These are phyloP conservation scores for Fusarium sp. DNA, from an alignment of 2,329 filamentous ascomycete genomes.

Conservation along the genomic window DNA sequence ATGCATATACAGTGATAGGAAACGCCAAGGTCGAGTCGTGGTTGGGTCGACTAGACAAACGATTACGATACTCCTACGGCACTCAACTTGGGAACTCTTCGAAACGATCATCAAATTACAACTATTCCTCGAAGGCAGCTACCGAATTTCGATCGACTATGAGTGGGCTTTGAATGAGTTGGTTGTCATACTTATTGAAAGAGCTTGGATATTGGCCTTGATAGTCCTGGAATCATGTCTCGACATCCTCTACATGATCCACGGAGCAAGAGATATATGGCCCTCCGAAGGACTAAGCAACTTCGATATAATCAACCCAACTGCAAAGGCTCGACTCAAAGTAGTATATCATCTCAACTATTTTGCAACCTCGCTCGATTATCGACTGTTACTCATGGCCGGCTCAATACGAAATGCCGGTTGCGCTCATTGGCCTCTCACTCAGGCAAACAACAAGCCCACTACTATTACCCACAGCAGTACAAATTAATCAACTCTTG, in stretches of 20 bases:
- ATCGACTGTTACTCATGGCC: background rate
- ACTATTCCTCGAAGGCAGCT: background rate
- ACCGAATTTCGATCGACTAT: background rate
- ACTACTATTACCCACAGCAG: too few relatives aligned
- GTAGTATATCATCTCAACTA: background rate
- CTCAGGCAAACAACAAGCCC: too few relatives aligned
- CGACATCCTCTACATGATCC: constrained; percentile 2
- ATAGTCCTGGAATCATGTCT: constrained; percentile 8
- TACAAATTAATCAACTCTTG: too few relatives aligned
- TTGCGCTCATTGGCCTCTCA: too few relatives aligned
- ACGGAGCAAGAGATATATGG: constrained; percentile 32
- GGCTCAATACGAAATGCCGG: too few relatives aligned
- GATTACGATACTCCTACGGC: background rate
- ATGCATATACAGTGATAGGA: background rate
- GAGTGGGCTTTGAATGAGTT: background rate
- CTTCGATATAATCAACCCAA: background rate
- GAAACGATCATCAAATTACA: background rate
- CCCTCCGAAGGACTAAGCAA: background rate
- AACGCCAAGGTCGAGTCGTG: background rate
- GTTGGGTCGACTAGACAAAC: background rate
- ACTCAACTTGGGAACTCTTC: constrained; percentile 13
- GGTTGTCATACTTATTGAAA: background rate
- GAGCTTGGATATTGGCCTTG: constrained; percentile 24
- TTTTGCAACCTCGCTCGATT: background rate
- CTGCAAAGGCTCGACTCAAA: background rate